Conservation (phyloP, 2,329 filamentous ascomycete species). For the Acarospora socialis region DNA sequence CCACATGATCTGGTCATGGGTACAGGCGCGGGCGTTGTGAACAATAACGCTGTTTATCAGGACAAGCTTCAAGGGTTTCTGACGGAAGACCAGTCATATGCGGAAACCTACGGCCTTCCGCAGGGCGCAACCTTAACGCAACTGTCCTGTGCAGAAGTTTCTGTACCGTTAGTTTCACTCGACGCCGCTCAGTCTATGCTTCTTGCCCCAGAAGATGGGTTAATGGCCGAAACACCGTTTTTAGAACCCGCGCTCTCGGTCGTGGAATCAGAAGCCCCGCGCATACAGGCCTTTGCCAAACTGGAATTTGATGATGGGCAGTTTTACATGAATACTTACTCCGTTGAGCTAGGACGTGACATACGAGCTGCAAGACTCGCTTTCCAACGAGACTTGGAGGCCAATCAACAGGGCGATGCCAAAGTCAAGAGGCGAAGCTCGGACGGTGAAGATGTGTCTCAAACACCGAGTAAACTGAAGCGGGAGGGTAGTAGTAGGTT, state of each 20-base stretch:
- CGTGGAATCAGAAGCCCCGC: conserved; percentile 10
- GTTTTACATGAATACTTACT: conserved; percentile 51
- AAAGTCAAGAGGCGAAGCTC: conserved; percentile 29
- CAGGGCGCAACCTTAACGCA: too few species aligned
- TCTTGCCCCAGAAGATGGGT: neutral
- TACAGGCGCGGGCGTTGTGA: too few species aligned
- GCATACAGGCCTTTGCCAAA: conserved; percentile 47
- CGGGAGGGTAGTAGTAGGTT: conserved; percentile 29
- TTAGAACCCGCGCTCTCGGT: conserved; percentile 1
- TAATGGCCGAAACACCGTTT: neutral
- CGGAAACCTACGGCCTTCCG: too few species aligned
- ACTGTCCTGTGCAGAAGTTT: too few species aligned
- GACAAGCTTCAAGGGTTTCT: too few species aligned
- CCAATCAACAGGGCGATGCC: conserved; percentile 23
- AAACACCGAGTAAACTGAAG: conserved; percentile 31
- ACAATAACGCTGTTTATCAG: too few species aligned
- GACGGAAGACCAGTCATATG: too few species aligned
- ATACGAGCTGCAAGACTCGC: conserved; percentile 36
- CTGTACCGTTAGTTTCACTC: too few species aligned
- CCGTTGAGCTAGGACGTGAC: conserved; percentile 49
- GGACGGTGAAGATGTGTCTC: conserved; percentile 29
- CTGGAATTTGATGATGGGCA: conserved; percentile 51
- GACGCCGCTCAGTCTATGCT: neutral
- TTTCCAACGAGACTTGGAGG: conserved; percentile 29
- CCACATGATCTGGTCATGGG: too few species aligned